Evolutionary conservation across 345 rosid genomes (phyloP).

Genomic region (Bruguiera gymnorhiza): DNA sequence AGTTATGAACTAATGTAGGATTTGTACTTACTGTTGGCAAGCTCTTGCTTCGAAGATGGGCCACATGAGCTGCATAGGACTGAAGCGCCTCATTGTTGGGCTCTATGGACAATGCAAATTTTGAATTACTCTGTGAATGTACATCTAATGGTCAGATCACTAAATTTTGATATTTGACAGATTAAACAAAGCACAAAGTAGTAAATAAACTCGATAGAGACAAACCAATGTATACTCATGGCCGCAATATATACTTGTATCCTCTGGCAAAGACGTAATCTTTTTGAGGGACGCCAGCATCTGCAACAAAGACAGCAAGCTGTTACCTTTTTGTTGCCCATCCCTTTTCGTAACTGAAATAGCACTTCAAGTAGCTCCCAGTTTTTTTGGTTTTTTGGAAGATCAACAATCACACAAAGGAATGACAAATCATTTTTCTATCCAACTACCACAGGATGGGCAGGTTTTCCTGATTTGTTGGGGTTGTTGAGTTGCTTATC

Average conservation of each 20-base stretch:
- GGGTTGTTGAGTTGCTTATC: too few species aligned
- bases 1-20: too few species aligned
- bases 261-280: conserved; percentile 77
- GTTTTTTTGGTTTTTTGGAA: too few species aligned
- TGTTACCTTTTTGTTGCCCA: background rate
- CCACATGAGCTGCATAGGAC: conserved; percentile 71
- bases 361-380: too few species aligned
- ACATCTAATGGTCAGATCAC: conserved; percentile 13
- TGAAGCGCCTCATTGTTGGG: conserved; percentile 83
- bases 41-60: conserved; percentile 76
- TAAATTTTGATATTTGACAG: conserved; percentile 7
- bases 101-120: conserved; percentile 88
- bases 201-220: conserved; percentile 2
- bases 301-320: conserved; percentile 42
- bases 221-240: conserved; percentile 94
- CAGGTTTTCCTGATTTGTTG: too few species aligned
- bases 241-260: conserved; percentile 78
- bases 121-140: conserved; percentile 65
- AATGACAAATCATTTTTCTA: too few species aligned
- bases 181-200: background rate
- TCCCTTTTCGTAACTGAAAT: background rate
- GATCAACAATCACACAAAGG: too few species aligned
- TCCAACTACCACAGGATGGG: too few species aligned
- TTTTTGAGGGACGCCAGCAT: conserved; percentile 77
- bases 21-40: conserved; percentile 63